Base-by-base conservation (phyloP, 768 basidiomycete genomes). In the Ephemerocybe angulata region DNA sequence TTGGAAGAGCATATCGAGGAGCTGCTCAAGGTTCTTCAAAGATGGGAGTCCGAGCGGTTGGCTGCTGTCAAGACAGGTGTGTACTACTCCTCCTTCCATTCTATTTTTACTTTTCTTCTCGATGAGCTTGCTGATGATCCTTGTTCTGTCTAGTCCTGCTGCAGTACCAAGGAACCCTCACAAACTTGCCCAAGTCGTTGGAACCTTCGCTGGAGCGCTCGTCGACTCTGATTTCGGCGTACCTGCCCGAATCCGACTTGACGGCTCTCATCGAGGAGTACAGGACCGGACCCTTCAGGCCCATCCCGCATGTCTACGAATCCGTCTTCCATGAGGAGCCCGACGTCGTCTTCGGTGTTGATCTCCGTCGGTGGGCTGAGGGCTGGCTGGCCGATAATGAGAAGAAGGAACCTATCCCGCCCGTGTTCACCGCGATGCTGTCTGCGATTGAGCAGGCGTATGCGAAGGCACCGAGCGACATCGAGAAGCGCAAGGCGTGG, bases 241-340 rank as follows among this genome's bases (percentile, higher is more conserved):
- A 85, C 69, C 87, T 93, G 57, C 93, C 94, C 2, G 93, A 97
- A 58, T 84, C 85, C 1, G 94, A 94, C 72, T 70, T 95, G 51
- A 85, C 75, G 12, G 92, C 90, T 10, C 80, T 96, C 48, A 93
- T 97, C 57, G 94, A 97, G 68, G 87, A 90, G 11, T 92, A 93
- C 67, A 84, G 95, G 52, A 96, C 93, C 1, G 95, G 95, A 1
- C 89, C 94, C 0, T 98, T 97, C 85, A 79, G 88, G 37, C 95
- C 95, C 0, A 76, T 75, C 33, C 82, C 95, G 0, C 91, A 92
- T 52, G 75, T 94, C 10, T 98, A 93, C 69, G 92, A 96, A 65
- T 87, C 87, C 3, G 80, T 93, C 29, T 76, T 87, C 8, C 91
- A 91, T 60, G 86, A 89, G 43, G 88, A 89, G 61, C 81, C 83